Base-by-base conservation (phyloP, 768 basidiomycete genomes). In the Dendrothele bispora region DNA sequence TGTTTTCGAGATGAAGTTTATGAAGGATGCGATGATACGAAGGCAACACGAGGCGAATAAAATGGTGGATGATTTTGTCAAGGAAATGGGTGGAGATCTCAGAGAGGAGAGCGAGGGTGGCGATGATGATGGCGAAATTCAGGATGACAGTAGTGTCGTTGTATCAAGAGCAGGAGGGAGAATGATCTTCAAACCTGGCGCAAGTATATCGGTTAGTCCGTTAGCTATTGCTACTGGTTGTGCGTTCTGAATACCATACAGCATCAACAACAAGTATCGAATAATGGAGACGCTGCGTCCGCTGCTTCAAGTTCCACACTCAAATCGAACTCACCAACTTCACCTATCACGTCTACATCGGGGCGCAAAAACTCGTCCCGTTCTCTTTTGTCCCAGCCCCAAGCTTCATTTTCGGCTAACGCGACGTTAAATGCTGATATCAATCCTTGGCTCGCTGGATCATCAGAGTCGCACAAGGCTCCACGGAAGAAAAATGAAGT, bases 1-100 rank as follows among this genome's bases (percentile, higher is more conserved):
- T 51, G 77, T 98, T 8, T 88, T 97, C 62, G 78, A 82, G 53
- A 98, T 98, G 97, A 98, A 97, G 69, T 99, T 98, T 68, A 99
- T 99, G 95, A 86, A 88, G 64, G 87, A 94, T 38, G 95, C 92
- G 0, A 84, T 88, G 71, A 80, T 80, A 4, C 74, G 91, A 53
- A 78, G 84, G 47, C 69, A 78, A 55, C 70, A 63, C 7, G 73
- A 75, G 44, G 82, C 79, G 1, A 73, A 84, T 49, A 75, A 75
- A 48, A 77, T 82, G 53, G 83, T 78, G 4, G 88, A 89, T 47
- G 87, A 89, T 56, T 83, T 95, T 50, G 68, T 83, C 52, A 72
- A 71, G 52, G 89, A 91, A 57, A 71, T 97, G 59, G 82, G 79
- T 27, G 73, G 63, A 0, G n/a, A n/a, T n/a, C n/a, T n/a, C n/a